A percentile compares a stretch with the other conserved stretches of the same genome.
These are phyloP conservation scores for Agrocybe praecox DNA, from an alignment of 768 basidiomycete species.

Conservation along the genomic window DNA sequence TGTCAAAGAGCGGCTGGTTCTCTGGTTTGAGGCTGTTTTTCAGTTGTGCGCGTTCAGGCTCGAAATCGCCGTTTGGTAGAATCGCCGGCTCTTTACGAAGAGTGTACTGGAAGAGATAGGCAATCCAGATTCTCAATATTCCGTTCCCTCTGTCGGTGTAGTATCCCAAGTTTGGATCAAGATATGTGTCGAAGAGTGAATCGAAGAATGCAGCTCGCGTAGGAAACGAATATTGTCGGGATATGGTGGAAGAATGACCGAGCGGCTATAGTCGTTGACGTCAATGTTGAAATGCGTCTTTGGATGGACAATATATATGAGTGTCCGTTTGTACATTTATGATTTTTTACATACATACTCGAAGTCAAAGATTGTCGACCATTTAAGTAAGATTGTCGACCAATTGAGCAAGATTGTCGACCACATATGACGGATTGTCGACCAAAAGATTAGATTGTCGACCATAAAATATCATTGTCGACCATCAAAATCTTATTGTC, in stretches of 20 bases:
- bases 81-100: neutral
- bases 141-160: neutral
- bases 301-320: slow-evolving; percentile 18
- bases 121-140: neutral
- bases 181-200: neutral
- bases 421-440: too few relatives aligned
- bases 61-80: neutral
- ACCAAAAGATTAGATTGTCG: too few relatives aligned
- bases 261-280: slow-evolving; percentile 12
- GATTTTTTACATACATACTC: too few relatives aligned
- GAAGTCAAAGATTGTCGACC: too few relatives aligned
- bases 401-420: too few relatives aligned
- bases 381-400: too few relatives aligned
- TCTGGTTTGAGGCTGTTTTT: neutral
- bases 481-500: too few relatives aligned
- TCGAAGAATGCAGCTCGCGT: slow-evolving; percentile 1
- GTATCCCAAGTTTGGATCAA: neutral
- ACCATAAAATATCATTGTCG: too few relatives aligned
- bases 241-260: slow-evolving; percentile 12
- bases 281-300: slow-evolving; percentile 12
- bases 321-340: too few relatives aligned
- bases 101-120: neutral
- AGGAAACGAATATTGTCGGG: slow-evolving; percentile 6
- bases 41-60: neutral
- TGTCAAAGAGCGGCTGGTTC: neutral